Percentiles rank a stretch among this genome's conserved stretches.
phyloP scores from a whole-genome alignment of 2,329 filamentous ascomycete genomes.

The Ramularia endophylla region DNA sequence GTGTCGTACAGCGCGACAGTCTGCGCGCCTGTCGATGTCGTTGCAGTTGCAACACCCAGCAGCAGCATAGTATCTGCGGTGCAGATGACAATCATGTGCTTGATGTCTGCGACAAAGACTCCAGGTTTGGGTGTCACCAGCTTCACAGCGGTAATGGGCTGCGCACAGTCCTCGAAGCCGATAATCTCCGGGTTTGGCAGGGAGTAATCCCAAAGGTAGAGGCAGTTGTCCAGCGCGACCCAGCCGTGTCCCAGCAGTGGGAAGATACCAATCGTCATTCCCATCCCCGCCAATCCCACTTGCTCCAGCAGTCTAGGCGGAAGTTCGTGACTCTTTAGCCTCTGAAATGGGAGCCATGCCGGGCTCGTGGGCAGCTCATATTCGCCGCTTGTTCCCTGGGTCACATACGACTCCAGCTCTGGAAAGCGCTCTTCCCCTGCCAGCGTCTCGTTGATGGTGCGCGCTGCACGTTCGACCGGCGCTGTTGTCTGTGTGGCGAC shows the following conservation, averaged over 20 bases:
- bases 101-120: conserved; percentile 83
- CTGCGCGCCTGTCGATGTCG: conserved; percentile 60
- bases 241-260: conserved; percentile 92
- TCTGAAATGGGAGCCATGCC: conserved; percentile 86
- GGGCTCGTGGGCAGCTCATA: conserved; percentile 67
- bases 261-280: conserved; percentile 92
- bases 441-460: conserved; percentile 75
- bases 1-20: conserved; percentile 80
- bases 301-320: conserved; percentile 90
- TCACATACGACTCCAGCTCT: conserved; percentile 81
- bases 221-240: conserved; percentile 89
- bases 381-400: conserved; percentile 78
- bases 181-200: conserved; percentile 85
- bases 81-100: conserved; percentile 80
- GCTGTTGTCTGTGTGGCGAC: conserved; percentile 37
- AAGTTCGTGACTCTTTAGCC: conserved; percentile 78
- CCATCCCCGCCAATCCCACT: conserved; percentile 79
- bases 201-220: conserved; percentile 98
- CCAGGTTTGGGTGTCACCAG: conserved; percentile 77
- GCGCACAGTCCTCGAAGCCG: conserved; percentile 81
- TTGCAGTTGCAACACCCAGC: conserved; percentile 69
- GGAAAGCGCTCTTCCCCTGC: conserved; percentile 74
- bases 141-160: conserved; percentile 86
- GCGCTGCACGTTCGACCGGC: conserved; percentile 72
- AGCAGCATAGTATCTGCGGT: conserved; percentile 80